phyloP scores from a whole-genome alignment of 2,329 filamentous ascomycete genomes.

The Biscogniauxia mediterranea region DNA sequence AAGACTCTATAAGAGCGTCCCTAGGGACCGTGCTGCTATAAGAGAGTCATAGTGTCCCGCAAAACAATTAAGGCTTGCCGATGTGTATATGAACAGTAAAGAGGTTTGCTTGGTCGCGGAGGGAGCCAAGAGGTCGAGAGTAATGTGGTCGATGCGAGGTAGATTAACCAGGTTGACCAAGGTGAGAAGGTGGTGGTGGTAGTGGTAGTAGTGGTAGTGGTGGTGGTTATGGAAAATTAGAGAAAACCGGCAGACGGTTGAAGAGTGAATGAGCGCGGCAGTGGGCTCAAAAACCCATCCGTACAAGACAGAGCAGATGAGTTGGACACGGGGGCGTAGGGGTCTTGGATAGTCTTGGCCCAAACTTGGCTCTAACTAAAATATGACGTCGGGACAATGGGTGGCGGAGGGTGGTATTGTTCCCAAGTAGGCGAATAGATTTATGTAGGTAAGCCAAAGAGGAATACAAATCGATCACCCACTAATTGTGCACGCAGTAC shows the following conservation, averaged over 20 bases:
- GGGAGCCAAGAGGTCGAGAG: slow-evolving; percentile 11
- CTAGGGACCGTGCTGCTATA: slow-evolving; percentile 43
- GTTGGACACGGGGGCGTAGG: slow-evolving; percentile 22
- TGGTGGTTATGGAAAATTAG: neutral
- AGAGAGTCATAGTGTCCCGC: slow-evolving; percentile 28
- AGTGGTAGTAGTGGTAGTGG: neutral
- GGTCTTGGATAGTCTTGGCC: slow-evolving; percentile 28
- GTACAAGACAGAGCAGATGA: slow-evolving; percentile 7
- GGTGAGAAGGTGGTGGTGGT: neutral
- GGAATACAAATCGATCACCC: neutral
- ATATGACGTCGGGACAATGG: slow-evolving; percentile 24
- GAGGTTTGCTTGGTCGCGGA: slow-evolving; percentile 7
- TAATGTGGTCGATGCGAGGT: neutral
- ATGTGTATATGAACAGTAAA: slow-evolving; percentile 7
- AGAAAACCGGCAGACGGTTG: neutral
- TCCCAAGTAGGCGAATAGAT: slow-evolving; percentile 7
- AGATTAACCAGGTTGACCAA: slow-evolving; percentile 5
- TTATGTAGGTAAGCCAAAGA: neutral
- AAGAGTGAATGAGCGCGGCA: slow-evolving; percentile 5
- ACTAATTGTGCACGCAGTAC: slow-evolving; percentile 11
- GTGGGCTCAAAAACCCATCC: slow-evolving; percentile 4
- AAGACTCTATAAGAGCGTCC: slow-evolving; percentile 34
- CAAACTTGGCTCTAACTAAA: slow-evolving; percentile 10
- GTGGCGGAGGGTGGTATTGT: slow-evolving; percentile 2
- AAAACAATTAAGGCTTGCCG: slow-evolving; percentile 10